A percentile compares a stretch with the other conserved stretches of the same genome.
Conservation (phyloP, 2,329 filamentous ascomycete genomes). For the Pseudocercospora vitis region DNA sequence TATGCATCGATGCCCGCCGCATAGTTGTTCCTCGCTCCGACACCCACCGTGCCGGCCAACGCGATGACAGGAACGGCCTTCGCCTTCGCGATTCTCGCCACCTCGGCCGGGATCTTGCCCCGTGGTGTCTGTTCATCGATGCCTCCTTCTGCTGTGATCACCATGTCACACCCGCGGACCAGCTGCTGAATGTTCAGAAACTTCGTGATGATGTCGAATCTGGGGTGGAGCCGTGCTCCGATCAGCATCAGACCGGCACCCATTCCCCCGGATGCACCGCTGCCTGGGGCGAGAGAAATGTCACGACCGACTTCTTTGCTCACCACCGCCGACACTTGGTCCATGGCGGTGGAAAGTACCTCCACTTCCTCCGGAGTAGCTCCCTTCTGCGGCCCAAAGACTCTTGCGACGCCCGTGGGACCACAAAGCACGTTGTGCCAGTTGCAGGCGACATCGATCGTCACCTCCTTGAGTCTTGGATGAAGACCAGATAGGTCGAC, state of each 20-base stretch:
- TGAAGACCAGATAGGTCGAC: constrained; percentile 47
- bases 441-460: constrained; percentile 54
- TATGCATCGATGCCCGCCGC: constrained; percentile 41
- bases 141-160: constrained; percentile 56
- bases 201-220: constrained; percentile 53
- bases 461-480: constrained; percentile 39
- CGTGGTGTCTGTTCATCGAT: constrained; percentile 54
- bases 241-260: constrained; percentile 53
- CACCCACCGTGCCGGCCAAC: constrained; percentile 45
- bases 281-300: constrained; percentile 46
- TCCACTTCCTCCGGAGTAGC: constrained; percentile 48
- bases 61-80: constrained; percentile 51
- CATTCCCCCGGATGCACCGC: constrained; percentile 55
- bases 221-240: constrained; percentile 48
- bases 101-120: constrained; percentile 56
- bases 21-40: constrained; percentile 39
- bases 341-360: constrained; percentile 46
- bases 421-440: constrained; percentile 55
- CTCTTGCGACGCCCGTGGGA: constrained; percentile 49
- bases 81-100: constrained; percentile 50
- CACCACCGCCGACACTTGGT: constrained; percentile 44
- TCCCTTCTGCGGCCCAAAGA: constrained; percentile 56
- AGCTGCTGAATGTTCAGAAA: constrained; percentile 52
- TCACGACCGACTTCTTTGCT: constrained; percentile 39
- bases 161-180: constrained; percentile 52